Conservation (phyloP, 345 rosid species). For the Draba incana region DNA sequence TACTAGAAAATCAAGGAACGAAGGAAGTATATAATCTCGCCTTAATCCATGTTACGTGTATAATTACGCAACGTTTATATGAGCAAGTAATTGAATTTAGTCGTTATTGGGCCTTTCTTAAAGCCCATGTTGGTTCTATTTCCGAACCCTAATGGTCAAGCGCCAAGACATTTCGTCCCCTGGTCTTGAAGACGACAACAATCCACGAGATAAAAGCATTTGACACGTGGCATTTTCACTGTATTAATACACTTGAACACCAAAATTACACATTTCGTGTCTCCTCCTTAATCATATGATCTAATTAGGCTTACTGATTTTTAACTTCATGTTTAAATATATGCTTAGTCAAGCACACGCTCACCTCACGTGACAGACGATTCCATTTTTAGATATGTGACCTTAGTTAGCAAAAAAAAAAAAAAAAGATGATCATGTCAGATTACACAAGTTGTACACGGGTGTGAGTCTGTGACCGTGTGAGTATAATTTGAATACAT, state of each 20-base stretch:
- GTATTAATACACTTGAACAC: background rate
- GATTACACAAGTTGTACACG: background rate
- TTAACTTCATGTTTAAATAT: too few species aligned
- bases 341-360: slow-evolving; percentile 10
- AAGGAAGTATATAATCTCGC: too few species aligned
- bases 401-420: too few species aligned
- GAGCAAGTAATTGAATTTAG: too few species aligned
- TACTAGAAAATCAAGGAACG: too few species aligned
- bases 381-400: background rate
- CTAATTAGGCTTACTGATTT: too few species aligned
- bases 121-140: background rate
- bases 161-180: background rate
- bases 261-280: too few species aligned
- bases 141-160: background rate
- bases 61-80: too few species aligned
- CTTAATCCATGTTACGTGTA: too few species aligned
- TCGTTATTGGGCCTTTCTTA: background rate
- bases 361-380: slow-evolving; percentile 32
- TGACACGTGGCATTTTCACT: background rate
- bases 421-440: too few species aligned
- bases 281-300: too few species aligned
- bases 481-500: background rate
- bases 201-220: background rate
- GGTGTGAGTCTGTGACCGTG: background rate
- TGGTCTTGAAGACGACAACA: background rate